Percentiles rank a stretch among this genome's conserved stretches.
phyloP scores from a whole-genome alignment of 345 rosid species.

The Angophora floribunda region DNA sequence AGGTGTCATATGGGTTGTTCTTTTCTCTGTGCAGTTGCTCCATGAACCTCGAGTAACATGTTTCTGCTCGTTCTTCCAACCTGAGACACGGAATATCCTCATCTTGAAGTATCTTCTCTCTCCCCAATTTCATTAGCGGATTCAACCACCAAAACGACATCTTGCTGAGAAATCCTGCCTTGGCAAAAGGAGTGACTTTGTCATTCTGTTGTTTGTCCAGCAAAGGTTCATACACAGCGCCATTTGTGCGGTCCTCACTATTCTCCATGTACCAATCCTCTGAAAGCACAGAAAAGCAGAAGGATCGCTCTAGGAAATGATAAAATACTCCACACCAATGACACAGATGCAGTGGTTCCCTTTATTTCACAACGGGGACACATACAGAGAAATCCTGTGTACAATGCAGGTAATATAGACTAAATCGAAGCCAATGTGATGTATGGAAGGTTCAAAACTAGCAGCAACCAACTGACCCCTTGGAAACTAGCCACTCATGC shows the following conservation, averaged over 20 bases:
- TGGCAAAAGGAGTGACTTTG: constrained; percentile 28
- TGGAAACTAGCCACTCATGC: constrained; percentile 19
- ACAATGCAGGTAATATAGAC: constrained; percentile 6
- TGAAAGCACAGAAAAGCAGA: constrained; percentile 4
- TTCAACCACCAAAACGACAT: constrained; percentile 51
- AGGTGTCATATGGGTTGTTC: constrained; percentile 6
- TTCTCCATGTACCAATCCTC: not conserved
- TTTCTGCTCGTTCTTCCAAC: constrained; percentile 14
- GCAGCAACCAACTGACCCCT: constrained; percentile 28
- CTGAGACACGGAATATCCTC: constrained; percentile 34
- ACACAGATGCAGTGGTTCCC: not conserved
- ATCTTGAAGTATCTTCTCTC: constrained; percentile 18
- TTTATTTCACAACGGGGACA: constrained; percentile 10
- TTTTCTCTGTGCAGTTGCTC: constrained; percentile 7
- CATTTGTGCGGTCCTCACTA: not conserved
- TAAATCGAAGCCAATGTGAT: not conserved
- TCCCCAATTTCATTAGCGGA: constrained; percentile 43
- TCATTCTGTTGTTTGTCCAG: constrained; percentile 6
- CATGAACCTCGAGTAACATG: constrained; percentile 26
- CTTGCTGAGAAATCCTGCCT: constrained; percentile 27
- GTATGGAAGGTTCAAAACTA: constrained; percentile 1
- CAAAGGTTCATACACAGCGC: constrained; percentile 18
- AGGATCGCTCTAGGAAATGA: constrained; percentile 28
- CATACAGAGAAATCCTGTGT: constrained; percentile 14
- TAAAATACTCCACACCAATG: constrained; percentile 11